Evolutionary conservation across 768 basidiomycete species (phyloP).

Genomic region (Podaxis rugospora): DNA sequence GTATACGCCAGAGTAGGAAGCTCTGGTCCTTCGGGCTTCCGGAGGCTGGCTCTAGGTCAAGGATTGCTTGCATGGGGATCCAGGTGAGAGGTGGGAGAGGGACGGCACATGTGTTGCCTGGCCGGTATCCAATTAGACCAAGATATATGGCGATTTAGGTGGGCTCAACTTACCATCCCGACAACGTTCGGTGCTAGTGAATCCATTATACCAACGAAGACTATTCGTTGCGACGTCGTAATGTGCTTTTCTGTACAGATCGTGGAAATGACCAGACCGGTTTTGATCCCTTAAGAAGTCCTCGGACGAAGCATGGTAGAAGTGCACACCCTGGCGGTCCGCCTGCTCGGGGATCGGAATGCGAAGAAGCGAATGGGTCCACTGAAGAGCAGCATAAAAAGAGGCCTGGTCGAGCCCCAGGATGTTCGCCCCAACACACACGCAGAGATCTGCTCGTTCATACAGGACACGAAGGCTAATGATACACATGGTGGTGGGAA

Average conservation of each 20-base stretch:
- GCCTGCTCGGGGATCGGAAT: not conserved
- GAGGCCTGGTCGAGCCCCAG: not conserved
- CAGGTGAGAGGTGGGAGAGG: too few species aligned
- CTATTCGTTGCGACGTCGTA: not conserved
- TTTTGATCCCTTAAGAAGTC: not conserved
- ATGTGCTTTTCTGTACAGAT: not conserved
- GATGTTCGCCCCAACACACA: not conserved
- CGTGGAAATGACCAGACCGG: not conserved
- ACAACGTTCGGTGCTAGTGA: too few species aligned
- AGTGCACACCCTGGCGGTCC: not conserved
- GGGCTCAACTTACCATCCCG: too few species aligned
- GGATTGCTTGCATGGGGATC: too few species aligned
- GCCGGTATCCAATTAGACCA: too few species aligned
- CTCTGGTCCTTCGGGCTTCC: too few species aligned
- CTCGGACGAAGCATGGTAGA: not conserved
- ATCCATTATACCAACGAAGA: not conserved
- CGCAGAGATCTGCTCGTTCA: not conserved
- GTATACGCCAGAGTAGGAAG: too few species aligned
- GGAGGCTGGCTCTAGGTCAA: too few species aligned
- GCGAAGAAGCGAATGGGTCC: not conserved
- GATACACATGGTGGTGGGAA: not conserved
- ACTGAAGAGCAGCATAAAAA: not conserved
- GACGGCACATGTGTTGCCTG: too few species aligned
- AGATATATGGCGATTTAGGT: too few species aligned
- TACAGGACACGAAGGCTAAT: not conserved